A percentile compares a stretch with the other conserved stretches of the same genome.
Evolutionary conservation across 495 filamentous ascomycete genomes (phyloP).

Genomic region (Copromyces sp.): DNA sequence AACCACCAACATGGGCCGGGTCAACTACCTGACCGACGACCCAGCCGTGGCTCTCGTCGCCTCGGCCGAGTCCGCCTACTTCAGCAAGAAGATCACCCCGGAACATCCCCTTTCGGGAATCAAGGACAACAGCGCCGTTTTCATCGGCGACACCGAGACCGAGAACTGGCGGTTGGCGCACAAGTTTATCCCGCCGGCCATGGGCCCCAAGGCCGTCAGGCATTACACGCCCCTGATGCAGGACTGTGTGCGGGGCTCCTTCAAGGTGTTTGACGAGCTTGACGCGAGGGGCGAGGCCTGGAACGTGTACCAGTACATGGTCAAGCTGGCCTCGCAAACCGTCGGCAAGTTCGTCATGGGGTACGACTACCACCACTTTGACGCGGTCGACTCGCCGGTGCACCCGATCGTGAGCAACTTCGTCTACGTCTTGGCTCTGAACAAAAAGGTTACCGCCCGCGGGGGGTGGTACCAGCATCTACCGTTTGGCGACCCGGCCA

Average conservation of each 20-base stretch:
- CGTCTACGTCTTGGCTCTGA: slow-evolving; percentile 35
- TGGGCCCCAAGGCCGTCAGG: slow-evolving; percentile 44
- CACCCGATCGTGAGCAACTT: slow-evolving; percentile 34
- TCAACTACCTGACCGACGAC: slow-evolving; percentile 41
- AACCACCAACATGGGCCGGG: slow-evolving; percentile 42
- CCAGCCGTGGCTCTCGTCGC: slow-evolving; percentile 31
- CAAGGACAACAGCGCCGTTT: slow-evolving; percentile 40
- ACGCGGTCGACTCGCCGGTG: slow-evolving; percentile 26
- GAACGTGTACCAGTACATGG: slow-evolving; percentile 52
- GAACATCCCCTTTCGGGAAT: slow-evolving; percentile 39
- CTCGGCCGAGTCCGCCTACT: slow-evolving; percentile 38
- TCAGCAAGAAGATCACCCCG: slow-evolving; percentile 42
- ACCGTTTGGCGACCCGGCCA: slow-evolving; percentile 41
- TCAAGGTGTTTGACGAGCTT: slow-evolving; percentile 43
- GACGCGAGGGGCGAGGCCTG: slow-evolving; percentile 37
- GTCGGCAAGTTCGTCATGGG: slow-evolving; percentile 43
- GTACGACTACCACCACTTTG: slow-evolving; percentile 44
- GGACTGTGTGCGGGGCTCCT: slow-evolving; percentile 30
- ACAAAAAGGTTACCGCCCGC: slow-evolving; percentile 40
- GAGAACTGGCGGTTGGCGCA: slow-evolving; percentile 38
- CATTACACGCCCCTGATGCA: slow-evolving; percentile 50
- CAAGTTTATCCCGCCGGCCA: slow-evolving; percentile 45
- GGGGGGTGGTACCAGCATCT: slow-evolving; percentile 41
- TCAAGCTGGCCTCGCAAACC: slow-evolving; percentile 45
- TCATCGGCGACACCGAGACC: slow-evolving; percentile 42